Base-by-base conservation (phyloP, 768 basidiomycete species). In the Suillus occidentalis region DNA sequence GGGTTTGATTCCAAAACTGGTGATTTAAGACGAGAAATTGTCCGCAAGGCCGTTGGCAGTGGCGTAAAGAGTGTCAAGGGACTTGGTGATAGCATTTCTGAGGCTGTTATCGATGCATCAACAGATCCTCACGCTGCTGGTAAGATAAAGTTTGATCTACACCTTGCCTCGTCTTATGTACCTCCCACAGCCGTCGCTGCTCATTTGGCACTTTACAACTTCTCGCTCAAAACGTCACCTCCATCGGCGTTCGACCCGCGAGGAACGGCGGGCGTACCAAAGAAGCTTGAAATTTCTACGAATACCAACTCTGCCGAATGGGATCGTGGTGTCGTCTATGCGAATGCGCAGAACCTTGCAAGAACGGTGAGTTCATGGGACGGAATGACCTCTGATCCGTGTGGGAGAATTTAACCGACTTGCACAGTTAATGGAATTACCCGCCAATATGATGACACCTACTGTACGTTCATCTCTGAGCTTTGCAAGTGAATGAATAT, bases 371-470 rank as follows among this genome's bases (percentile, higher is more conserved):
- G 82, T 65, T 14, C 59, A 55, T 55, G 50, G 25, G 18, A 16
- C 50, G 16, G 42, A 34, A 18, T 9, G 18, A 45, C 49, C 22
- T 62, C 22, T 28, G n/a, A n/a, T 61, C 14, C 34, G 4, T 20
- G 1, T 9, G 20, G 43, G 22, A 49, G 34, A 42, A 12, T 55
- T 61, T 56, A 28, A 42, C n/a, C 59, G 28, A 42, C 47, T 49
- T 64, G 42, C 36, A 18, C 53, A 93, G 90, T 82, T 95, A 56
- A 89, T 86, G 87, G 94, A 95, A 76, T 78, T 91, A 6, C 94
- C 94, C 60, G 93, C 86, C 1, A 95, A 95, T 74, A 86, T 94
- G 75, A 80, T 93, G 81, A 94, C 92, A 2, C 94, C 93, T 10
- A 92, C 92, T 16, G 89, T 89, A 70, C 52, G 82, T 73, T 60